Base-by-base conservation (phyloP, 352 stramenopile genomes). In the Pythium dissimile region DNA sequence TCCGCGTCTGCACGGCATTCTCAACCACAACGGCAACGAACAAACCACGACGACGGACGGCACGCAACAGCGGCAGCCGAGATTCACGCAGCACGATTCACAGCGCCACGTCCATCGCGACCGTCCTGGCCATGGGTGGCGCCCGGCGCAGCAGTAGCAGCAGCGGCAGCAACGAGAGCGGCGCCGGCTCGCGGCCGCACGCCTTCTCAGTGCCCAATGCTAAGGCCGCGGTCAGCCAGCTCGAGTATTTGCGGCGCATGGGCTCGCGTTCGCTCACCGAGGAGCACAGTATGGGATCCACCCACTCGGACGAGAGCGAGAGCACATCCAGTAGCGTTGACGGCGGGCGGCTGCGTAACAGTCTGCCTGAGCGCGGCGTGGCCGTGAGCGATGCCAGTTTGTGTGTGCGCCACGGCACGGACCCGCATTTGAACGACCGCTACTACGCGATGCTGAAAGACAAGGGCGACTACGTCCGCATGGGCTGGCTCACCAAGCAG, bases 401-500 rank as follows among this genome's bases (percentile, higher is more conserved):
- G 24, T 26, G 38, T 12, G 59, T 56, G 38, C 59, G 59, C 20
- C 76, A 85, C 24, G 67, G 77, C 42, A 84, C 82, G 8, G 82
- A 89, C 49, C 75, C 79, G 28, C 69, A 85, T 31, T 41, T 81
- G 49, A 88, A 92, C 52, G 76, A 88, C 49, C 66, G 73, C 1
- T 86, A 86, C 54, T 92, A 89, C 55, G 72, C 77, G 12, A 65
- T 72, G 21, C 75, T 89, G 65, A 37, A 81, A 32, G 77, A 88
- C 47, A 67, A 74, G 16, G 82, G 82, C 37, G 86, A 90, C 31
- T 93, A 84, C 27, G 78, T 93, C 38, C 82, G 82, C 54, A 90
- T 88, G 75, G 84, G 81, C 4, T 93, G 84, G 84, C 80, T 93
- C 52, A 91, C 69, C 8, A 93, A 93, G 64, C 81, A 93, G 32